A percentile compares a stretch with the other conserved stretches of the same genome.
These are phyloP conservation scores for Thalassiosira pacifica DNA, from an alignment of 352 stramenopile genomes.

Conservation along the genomic window DNA sequence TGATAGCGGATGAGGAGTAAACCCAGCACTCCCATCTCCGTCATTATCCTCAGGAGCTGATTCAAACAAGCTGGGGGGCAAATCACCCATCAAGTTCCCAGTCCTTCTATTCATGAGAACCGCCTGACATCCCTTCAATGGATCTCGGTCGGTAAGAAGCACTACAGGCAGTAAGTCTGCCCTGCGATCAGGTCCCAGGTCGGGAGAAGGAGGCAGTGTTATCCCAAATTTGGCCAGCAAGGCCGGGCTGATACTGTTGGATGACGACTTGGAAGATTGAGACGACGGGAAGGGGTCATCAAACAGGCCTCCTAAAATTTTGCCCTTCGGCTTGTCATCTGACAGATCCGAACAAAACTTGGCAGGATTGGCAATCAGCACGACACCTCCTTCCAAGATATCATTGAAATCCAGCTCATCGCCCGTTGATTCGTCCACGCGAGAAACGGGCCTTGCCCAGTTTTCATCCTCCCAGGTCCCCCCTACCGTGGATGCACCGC, in stretches of 20 bases:
- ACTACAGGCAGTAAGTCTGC: conserved; percentile 83
- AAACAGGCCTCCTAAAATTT: conserved; percentile 38
- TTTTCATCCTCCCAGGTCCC: conserved; percentile 63
- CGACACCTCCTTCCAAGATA: conserved; percentile 65
- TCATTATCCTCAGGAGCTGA: conserved; percentile 3
- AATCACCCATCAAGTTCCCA: conserved; percentile 81
- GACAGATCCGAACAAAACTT: conserved; percentile 77
- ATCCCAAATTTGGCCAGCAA: conserved; percentile 82
- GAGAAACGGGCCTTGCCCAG: conserved; percentile 64
- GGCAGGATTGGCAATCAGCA: conserved; percentile 81
- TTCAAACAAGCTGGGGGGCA: conserved; percentile 48
- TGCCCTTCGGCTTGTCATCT: conserved; percentile 20
- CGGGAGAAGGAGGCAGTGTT: conserved; percentile 68
- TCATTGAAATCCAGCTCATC: conserved; percentile 51
- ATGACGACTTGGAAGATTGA: conserved; percentile 8
- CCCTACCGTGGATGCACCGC: conserved; percentile 4
- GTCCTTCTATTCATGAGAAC: conserved; percentile 81
- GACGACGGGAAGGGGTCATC: conserved; percentile 48
- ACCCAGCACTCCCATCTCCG: background rate
- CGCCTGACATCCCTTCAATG: conserved; percentile 55
- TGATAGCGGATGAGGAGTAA: conserved; percentile 59
- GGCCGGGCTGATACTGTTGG: conserved; percentile 43
- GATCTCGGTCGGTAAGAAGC: conserved; percentile 65
- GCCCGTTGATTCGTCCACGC: conserved; percentile 40
- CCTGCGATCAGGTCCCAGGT: conserved; percentile 80